Conservation (phyloP, 345 rosid genomes). For the Arabidopsis thaliana region DNA sequence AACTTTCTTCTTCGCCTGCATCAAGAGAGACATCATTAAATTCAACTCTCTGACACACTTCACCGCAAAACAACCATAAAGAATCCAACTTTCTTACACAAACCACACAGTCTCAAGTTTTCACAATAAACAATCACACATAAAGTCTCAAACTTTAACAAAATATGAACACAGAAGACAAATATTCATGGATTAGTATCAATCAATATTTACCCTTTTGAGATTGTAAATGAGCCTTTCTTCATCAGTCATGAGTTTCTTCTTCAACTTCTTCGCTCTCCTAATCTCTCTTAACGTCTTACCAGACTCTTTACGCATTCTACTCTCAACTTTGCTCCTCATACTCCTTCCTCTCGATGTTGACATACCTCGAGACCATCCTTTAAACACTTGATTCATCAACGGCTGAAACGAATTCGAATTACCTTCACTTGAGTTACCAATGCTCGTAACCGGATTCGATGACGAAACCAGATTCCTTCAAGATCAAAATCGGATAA, state of each 20-base stretch:
- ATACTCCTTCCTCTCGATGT: constrained; percentile 84
- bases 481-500: not conserved
- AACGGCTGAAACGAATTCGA: constrained; percentile 13
- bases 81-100: not conserved
- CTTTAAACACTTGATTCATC: constrained; percentile 37
- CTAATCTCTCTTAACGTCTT: constrained; percentile 87
- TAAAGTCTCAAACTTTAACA: constrained; percentile 31
- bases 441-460: constrained; percentile 26
- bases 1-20: constrained; percentile 95
- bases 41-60: not conserved
- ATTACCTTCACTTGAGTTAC: constrained; percentile 2
- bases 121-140: not conserved
- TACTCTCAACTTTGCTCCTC: constrained; percentile 92
- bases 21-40: not conserved
- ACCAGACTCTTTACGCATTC: constrained; percentile 91
- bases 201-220: constrained; percentile 63
- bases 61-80: too few relatives aligned
- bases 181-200: not conserved
- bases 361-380: constrained; percentile 73
- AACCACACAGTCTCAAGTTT: constrained; percentile 16
- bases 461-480: constrained; percentile 32
- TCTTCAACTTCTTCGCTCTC: constrained; percentile 86
- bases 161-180: not conserved
- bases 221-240: constrained; percentile 93
- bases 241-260: constrained; percentile 97